Evolutionary conservation across 2,329 filamentous ascomycete genomes (phyloP), one percentile per base, ranked within the genome.

Genomic region (Talaromyces sp.): DNA sequence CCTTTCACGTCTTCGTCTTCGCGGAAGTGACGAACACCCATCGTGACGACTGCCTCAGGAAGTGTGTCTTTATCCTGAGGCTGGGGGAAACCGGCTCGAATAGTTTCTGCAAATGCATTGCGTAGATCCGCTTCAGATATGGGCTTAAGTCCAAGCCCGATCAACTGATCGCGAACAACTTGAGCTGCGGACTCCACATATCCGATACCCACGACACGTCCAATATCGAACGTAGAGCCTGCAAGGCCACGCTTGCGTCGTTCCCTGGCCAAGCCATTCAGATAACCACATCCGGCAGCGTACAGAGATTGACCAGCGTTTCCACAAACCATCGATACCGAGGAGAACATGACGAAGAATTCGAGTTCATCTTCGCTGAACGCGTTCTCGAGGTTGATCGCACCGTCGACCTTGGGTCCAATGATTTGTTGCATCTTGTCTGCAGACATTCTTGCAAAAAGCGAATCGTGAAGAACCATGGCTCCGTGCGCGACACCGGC

Each of bases 51-150:
- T 48, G 40, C 23, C 12, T 59, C 25, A 8, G 28, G 56, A 18
- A 44, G 23, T 28, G 25, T 46, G 25, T 48, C 56, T 18, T 31
- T 11, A n/a, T 40, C 28, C 2, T 55, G 48, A 2, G 66, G 70
- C 3, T 70, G 60, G 0, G 79, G 76, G 5, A 69, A 71, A 5
- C 81, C 80, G 0, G 76, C 75, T 0, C 73, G 69, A 31, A 84
- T 79, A 5, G 81, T 81, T 66, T 84, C 82, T 9, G 82, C 74
- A 63, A 84, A 81, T 72, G 81, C 78, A 66, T 82, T 78, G 66
- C 83, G 81, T 12, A 84, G 67, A 62, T 83, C 81, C 3, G 76
- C 73, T 69, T 84, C 82, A 2, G 81, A 82, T 8, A 84, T 75
- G 23, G 46, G 35, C 28, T 5, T 42, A 11, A 28, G 33, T 35